These are phyloP conservation scores for Herpetospermum pedunculosum DNA, from an alignment of 306 rosid genomes.

Conservation along the genomic window DNA sequence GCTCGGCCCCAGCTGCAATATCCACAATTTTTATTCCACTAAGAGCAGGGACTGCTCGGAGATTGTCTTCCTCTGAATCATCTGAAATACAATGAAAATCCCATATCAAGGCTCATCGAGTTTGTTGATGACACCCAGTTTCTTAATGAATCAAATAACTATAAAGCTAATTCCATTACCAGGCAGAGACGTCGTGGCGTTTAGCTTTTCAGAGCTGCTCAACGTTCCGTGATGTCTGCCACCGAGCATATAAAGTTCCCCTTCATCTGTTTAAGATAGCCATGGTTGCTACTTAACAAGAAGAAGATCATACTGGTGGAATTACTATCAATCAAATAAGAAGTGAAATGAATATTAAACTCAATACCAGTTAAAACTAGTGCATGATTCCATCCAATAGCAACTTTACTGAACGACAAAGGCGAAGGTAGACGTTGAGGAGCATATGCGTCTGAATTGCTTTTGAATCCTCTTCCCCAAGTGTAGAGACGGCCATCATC, in stretches of 20 bases:
- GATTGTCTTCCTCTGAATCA: constrained; percentile 27
- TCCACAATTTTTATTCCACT: constrained; percentile 31
- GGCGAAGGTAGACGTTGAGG: constrained; percentile 32
- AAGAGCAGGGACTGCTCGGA: constrained; percentile 39
- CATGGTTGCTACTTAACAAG: neutral
- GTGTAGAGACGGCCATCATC: constrained; percentile 63
- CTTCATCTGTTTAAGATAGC: constrained; percentile 28
- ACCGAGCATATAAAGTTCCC: constrained; percentile 62
- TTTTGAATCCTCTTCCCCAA: constrained; percentile 86
- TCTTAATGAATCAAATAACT: too few relatives aligned
- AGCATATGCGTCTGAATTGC: constrained; percentile 35
- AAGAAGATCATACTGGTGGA: neutral
- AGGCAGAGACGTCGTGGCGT: constrained; percentile 17
- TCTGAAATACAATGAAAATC: neutral
- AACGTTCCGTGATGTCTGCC: constrained; percentile 70
- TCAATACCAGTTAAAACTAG: constrained; percentile 60
- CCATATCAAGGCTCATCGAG: neutral
- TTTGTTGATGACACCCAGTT: neutral
- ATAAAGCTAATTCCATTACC: constrained; percentile 35
- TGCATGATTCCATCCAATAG: constrained; percentile 88
- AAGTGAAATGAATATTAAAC: neutral
- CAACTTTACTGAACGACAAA: constrained; percentile 23
- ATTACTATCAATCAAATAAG: neutral
- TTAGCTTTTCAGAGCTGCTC: constrained; percentile 26
- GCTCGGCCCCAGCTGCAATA: constrained; percentile 82